A percentile compares a stretch with the other conserved stretches of the same genome.
phyloP scores from a whole-genome alignment of 768 basidiomycete species.

The Sporobolomyces roseus region DNA sequence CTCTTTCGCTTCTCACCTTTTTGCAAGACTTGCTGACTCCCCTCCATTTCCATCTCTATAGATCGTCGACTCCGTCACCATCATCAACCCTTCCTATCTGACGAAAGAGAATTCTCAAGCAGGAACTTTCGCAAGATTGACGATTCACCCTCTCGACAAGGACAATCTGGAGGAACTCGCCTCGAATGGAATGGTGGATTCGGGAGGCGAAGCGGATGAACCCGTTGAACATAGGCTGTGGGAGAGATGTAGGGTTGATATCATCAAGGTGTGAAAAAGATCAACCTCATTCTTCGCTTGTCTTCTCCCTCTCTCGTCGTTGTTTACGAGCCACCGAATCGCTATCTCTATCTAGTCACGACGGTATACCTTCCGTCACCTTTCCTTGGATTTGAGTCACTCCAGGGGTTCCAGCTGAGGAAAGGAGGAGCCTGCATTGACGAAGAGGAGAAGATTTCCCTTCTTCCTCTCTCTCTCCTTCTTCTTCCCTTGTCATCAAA shows the following conservation, averaged over 20 bases:
- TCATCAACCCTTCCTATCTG: constrained; percentile 83
- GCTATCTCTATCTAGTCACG: too few relatives aligned
- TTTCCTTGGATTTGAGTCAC: too few relatives aligned
- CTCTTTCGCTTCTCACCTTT: not conserved
- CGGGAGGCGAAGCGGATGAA: constrained; percentile 36
- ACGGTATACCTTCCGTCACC: too few relatives aligned
- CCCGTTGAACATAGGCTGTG: constrained; percentile 49
- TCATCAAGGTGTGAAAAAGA: constrained; percentile 49
- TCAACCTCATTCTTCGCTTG: too few relatives aligned
- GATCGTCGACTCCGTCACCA: constrained; percentile 70
- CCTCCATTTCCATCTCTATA: constrained; percentile 47
- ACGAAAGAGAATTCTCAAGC: constrained; percentile 45
- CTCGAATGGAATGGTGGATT: constrained; percentile 15
- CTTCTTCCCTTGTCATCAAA: too few relatives aligned
- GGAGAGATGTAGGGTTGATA: constrained; percentile 51
- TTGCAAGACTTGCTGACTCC: not conserved
- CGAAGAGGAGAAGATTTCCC: too few relatives aligned
- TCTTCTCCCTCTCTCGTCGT: too few relatives aligned
- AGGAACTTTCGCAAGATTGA: constrained; percentile 51
- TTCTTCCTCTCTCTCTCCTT: too few relatives aligned
- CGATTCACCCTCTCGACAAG: constrained; percentile 49
- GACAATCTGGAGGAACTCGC: constrained; percentile 23
- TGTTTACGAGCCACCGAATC: too few relatives aligned
- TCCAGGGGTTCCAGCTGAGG: too few relatives aligned
- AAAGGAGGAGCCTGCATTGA: too few relatives aligned